phyloP scores from a whole-genome alignment of 805 yeast species.

The Yarrowia sp. region DNA sequence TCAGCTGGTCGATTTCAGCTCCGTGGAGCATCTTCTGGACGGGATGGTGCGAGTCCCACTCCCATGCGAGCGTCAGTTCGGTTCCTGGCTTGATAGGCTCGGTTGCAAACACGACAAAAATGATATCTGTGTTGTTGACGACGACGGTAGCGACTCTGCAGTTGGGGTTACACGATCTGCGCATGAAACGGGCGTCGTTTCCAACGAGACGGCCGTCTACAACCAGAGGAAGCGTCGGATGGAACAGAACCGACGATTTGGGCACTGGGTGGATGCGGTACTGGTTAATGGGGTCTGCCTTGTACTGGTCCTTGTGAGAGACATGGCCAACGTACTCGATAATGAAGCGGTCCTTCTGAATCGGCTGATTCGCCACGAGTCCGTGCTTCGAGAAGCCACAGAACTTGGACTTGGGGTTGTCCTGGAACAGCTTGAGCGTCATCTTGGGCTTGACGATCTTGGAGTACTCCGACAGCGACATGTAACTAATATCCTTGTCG shows the following conservation, averaged over 20 bases:
- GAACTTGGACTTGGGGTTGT: constrained; percentile 52
- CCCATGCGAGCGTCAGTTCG: constrained; percentile 81
- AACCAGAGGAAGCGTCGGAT: constrained; percentile 57
- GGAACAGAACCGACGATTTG: constrained; percentile 56
- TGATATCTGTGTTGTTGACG: constrained; percentile 42
- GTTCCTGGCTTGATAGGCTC: constrained; percentile 59
- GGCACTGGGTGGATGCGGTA: constrained; percentile 70
- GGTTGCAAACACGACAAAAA: constrained; percentile 57
- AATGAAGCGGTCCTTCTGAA: constrained; percentile 52
- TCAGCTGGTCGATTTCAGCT: constrained; percentile 37
- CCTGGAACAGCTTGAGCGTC: constrained; percentile 58
- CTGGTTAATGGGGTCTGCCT: constrained; percentile 66
- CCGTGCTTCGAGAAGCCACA: constrained; percentile 71
- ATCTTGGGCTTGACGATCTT: constrained; percentile 39
- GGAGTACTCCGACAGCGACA: constrained; percentile 10
- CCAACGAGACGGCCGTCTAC: constrained; percentile 82
- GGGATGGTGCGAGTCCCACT: constrained; percentile 82
- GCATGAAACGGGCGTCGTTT: constrained; percentile 66
- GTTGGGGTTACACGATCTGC: constrained; percentile 77
- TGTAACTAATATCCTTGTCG: constrained; percentile 29
- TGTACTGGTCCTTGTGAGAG: constrained; percentile 62
- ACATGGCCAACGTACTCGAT: constrained; percentile 73
- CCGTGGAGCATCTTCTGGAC: constrained; percentile 53
- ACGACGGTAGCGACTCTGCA: constrained; percentile 55
- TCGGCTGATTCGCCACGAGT: constrained; percentile 45